Percentiles rank a stretch among this genome's conserved stretches.
Evolutionary conservation across 2,329 filamentous ascomycete genomes (phyloP).

Genomic region (Herpotrichia juniperi): DNA sequence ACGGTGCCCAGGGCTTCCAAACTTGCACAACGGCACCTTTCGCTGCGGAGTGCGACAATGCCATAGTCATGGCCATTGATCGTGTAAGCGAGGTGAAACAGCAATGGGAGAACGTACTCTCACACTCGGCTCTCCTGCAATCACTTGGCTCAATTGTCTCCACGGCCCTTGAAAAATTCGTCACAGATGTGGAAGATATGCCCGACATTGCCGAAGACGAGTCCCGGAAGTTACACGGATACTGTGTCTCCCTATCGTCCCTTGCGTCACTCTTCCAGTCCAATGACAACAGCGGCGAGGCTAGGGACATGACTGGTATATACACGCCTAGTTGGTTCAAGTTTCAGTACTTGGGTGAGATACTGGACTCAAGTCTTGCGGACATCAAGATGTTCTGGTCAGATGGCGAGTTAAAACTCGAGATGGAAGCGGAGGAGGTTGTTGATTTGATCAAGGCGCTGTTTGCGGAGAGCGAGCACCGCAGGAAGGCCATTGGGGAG

Average conservation of each 20-base stretch:
- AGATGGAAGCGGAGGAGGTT: slow-evolving; percentile 67
- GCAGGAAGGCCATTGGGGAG: slow-evolving; percentile 63
- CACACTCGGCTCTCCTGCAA: slow-evolving; percentile 66
- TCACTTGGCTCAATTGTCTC: slow-evolving; percentile 65
- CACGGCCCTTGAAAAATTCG: slow-evolving; percentile 64
- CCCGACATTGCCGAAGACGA: slow-evolving; percentile 69
- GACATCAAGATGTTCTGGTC: slow-evolving; percentile 71
- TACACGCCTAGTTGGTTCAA: slow-evolving; percentile 69
- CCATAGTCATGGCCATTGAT: slow-evolving; percentile 63
- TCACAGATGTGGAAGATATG: slow-evolving; percentile 67
- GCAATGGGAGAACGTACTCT: slow-evolving; percentile 64
- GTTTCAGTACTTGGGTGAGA: slow-evolving; percentile 68
- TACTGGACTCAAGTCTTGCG: slow-evolving; percentile 66
- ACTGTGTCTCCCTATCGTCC: slow-evolving; percentile 62
- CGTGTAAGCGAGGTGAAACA: slow-evolving; percentile 62
- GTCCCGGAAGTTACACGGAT: slow-evolving; percentile 62
- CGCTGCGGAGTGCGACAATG: slow-evolving; percentile 64
- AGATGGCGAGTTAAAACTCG: slow-evolving; percentile 67
- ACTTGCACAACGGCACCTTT: slow-evolving; percentile 66
- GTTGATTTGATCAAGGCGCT: slow-evolving; percentile 68
- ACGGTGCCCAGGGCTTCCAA: slow-evolving; percentile 67
- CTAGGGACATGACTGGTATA: slow-evolving; percentile 63
- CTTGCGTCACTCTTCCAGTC: slow-evolving; percentile 64
- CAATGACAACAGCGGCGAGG: slow-evolving; percentile 44
- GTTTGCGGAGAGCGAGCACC: slow-evolving; percentile 67